These are phyloP conservation scores for Nepenthes gracilis DNA, from an alignment of 148 eudicot species.

Conservation along the genomic window DNA sequence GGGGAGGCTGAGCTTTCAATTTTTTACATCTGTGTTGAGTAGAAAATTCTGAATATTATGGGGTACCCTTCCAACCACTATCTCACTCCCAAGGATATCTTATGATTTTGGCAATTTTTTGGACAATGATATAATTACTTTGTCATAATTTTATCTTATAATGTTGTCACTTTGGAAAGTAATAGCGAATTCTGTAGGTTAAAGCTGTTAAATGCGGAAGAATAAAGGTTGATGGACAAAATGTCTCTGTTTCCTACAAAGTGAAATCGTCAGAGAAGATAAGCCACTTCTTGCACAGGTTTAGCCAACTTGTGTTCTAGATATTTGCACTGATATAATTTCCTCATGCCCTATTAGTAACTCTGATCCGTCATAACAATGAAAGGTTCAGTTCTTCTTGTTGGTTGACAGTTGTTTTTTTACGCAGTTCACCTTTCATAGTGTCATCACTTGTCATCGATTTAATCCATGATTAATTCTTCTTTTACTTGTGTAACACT, in stretches of 20 bases:
- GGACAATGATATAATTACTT: too few species aligned
- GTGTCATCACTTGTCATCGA: not conserved
- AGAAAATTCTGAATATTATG: too few species aligned
- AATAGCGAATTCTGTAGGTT: constrained; percentile 36
- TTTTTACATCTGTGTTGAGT: too few species aligned
- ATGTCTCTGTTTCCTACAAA: constrained; percentile 54
- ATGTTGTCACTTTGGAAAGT: not conserved
- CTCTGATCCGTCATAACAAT: too few species aligned
- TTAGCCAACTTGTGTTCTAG: not conserved
- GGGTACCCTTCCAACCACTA: too few species aligned
- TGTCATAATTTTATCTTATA: not conserved
- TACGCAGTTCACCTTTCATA: not conserved
- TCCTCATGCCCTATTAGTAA: too few species aligned
- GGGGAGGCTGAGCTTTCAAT: too few species aligned
- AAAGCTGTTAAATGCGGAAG: constrained; percentile 89
- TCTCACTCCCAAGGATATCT: too few species aligned
- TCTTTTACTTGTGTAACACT: not conserved
- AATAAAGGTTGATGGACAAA: constrained; percentile 86
- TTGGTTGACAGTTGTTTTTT: not conserved
- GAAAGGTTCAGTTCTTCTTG: too few species aligned
- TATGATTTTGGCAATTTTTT: too few species aligned
- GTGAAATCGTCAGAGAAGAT: constrained; percentile 77
- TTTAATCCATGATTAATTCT: not conserved
- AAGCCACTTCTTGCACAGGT: constrained; percentile 97
- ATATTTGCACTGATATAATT: too few species aligned